These are phyloP conservation scores for Delitschia confertaspora DNA, from an alignment of 495 filamentous ascomycete genomes.

Conservation along the genomic window DNA sequence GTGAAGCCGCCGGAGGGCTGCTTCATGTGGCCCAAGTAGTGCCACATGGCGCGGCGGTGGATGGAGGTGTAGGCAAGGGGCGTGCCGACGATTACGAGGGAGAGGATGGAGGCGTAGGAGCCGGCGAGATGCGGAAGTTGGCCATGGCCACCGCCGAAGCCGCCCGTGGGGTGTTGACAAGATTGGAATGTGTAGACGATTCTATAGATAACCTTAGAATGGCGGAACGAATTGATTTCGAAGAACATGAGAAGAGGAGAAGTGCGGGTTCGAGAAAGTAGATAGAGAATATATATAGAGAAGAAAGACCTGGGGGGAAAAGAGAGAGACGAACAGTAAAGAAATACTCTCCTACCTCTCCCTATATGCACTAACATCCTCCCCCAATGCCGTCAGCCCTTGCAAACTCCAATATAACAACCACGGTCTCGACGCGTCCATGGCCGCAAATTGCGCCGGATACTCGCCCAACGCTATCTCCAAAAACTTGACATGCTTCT, in stretches of 20 bases:
- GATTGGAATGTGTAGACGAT: constrained; percentile 61
- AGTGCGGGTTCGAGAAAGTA: neutral
- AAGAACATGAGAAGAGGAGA: neutral
- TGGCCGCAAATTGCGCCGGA: constrained; percentile 53
- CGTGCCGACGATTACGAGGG: constrained; percentile 67
- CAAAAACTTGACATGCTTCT: constrained; percentile 67
- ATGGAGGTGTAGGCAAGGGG: constrained; percentile 62
- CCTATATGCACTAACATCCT: constrained; percentile 62
- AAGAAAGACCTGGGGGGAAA: neutral
- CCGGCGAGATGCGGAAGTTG: constrained; percentile 80
- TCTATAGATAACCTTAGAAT: constrained; percentile 32
- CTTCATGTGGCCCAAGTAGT: constrained; percentile 77
- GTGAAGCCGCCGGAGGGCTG: constrained; percentile 75
- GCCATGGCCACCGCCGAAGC: constrained; percentile 89
- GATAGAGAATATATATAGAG: neutral
- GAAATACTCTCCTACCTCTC: constrained; percentile 55
- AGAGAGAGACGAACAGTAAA: no score
- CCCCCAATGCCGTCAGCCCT: constrained; percentile 61
- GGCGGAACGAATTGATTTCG: neutral
- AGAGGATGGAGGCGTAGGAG: constrained; percentile 75
- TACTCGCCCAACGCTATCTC: constrained; percentile 55
- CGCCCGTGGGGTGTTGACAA: constrained; percentile 74
- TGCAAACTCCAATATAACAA: constrained; percentile 83
- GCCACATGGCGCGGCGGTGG: constrained; percentile 78
- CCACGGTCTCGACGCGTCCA: constrained; percentile 86